Evolutionary conservation across 306 rosid species (phyloP).

Genomic region (Dryas drummondii): DNA sequence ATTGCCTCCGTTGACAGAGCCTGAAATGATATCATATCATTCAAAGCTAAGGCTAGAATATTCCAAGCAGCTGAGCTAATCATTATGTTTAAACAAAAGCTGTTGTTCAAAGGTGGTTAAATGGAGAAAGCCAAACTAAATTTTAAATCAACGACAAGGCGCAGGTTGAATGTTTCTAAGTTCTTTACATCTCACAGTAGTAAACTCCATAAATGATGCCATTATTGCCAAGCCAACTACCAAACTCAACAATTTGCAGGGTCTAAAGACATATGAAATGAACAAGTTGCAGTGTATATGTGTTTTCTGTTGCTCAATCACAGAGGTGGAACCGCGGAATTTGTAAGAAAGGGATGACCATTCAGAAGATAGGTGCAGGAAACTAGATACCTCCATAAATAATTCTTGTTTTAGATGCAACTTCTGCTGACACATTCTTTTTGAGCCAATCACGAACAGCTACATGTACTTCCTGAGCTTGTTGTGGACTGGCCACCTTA

Average conservation of each 20-base stretch:
- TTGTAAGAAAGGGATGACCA: slow-evolving; percentile 5
- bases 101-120: not conserved
- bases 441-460: slow-evolving; percentile 95
- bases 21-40: slow-evolving; percentile 36
- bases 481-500: slow-evolving; percentile 91
- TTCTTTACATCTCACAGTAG: not conserved
- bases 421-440: slow-evolving; percentile 76
- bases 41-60: not conserved
- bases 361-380: slow-evolving; percentile 19
- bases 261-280: not conserved
- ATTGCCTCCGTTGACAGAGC: slow-evolving; percentile 95
- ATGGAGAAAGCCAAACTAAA: not conserved
- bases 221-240: not conserved
- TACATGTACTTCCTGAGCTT: slow-evolving; percentile 97
- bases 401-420: slow-evolving; percentile 87
- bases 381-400: slow-evolving; percentile 84
- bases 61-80: not conserved
- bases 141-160: not conserved
- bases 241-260: not conserved
- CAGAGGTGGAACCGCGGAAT: not conserved
- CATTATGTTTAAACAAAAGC: not conserved
- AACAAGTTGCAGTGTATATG: no score
- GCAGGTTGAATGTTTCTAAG: not conserved
- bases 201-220: not conserved
- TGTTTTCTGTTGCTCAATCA: not conserved